Conservation (phyloP, 768 basidiomycete species). For the Phanerochaete sordida region DNA sequence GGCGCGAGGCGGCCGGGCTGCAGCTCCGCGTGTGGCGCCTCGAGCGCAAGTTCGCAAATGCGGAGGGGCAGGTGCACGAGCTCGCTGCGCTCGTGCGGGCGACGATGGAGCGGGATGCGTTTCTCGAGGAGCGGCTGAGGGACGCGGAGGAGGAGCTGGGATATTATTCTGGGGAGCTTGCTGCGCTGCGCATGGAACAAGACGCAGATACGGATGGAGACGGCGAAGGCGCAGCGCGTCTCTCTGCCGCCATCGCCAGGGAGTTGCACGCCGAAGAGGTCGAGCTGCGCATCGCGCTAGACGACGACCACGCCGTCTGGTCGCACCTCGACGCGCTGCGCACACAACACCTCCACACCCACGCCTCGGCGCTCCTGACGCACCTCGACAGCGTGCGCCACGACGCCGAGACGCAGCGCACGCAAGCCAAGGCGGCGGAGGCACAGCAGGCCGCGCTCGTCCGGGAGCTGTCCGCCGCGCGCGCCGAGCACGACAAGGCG, state of each 20-base stretch:
- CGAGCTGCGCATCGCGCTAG: constrained; percentile 1
- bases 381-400: constrained; percentile 15
- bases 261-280: neutral
- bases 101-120: constrained; percentile 46
- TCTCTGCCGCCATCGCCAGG: neutral
- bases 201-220: too few species aligned
- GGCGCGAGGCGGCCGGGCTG: constrained; percentile 33
- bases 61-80: constrained; percentile 64
- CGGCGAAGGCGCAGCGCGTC: neutral
- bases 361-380: constrained; percentile 14
- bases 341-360: constrained; percentile 19
- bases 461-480: constrained; percentile 27
- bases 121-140: constrained; percentile 30
- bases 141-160: constrained; percentile 19
- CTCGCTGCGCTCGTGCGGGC: constrained; percentile 61
- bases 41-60: constrained; percentile 65
- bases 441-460: constrained; percentile 30
- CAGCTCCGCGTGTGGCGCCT: constrained; percentile 48
- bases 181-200: too few species aligned
- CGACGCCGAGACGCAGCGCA: constrained; percentile 19
- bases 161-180: constrained; percentile 9
- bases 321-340: constrained; percentile 13
- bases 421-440: constrained; percentile 38
- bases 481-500: constrained; percentile 18
- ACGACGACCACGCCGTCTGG: constrained; percentile 10